Evolutionary conservation across 768 basidiomycete genomes (phyloP), one percentile per base, ranked within the genome.

Genomic region (Mycena amicta): DNA sequence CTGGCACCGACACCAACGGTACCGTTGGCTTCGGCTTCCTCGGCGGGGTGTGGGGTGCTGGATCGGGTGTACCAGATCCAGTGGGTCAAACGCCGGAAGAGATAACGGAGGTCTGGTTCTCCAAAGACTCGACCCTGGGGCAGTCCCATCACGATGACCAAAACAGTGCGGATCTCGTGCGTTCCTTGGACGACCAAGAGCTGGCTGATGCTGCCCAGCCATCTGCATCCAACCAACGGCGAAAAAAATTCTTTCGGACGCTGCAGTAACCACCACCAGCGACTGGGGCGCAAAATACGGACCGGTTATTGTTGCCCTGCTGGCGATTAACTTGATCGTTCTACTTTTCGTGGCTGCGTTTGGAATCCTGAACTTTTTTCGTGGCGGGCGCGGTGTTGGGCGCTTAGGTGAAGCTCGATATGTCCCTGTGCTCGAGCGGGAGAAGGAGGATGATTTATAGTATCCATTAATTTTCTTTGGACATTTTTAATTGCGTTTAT

Each of bases 51-150:
- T 64, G 63, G 63, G 63, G 63, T 1, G 55, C 56, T 1, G 55
- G 45, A 4, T 23, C 20, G 5, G 59, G 52, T 22, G 40, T 52
- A 22, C 53, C 55, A 15, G 53, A 57, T 22, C 62, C 62, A 2
- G 29, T 45, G 5, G 43, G 43, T 8, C 43, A 23, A 45, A 57
- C 63, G 2, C 26, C 54, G 0, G 56, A 60, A 49, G 52, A 64
- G 8, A 25, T 22, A 23, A 55, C 59, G 3, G 63, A 64, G 33
- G 59, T 64, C 31, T 64, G 63, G 63, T 64, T 64, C 23, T 5
- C 43, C 43, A 45, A n/a, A 45, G 43, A 37, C 33, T 37, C 11
- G n/a, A n/a, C n/a, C n/a, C n/a, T n/a, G n/a, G n/a, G n/a, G n/a
- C n/a, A n/a, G n/a, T n/a, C n/a, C n/a, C n/a, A n/a, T n/a, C n/a